Evolutionary conservation across 768 basidiomycete genomes (phyloP), one percentile per base, ranked within the genome.

Genomic region (Pleurotus tuoliensis): DNA sequence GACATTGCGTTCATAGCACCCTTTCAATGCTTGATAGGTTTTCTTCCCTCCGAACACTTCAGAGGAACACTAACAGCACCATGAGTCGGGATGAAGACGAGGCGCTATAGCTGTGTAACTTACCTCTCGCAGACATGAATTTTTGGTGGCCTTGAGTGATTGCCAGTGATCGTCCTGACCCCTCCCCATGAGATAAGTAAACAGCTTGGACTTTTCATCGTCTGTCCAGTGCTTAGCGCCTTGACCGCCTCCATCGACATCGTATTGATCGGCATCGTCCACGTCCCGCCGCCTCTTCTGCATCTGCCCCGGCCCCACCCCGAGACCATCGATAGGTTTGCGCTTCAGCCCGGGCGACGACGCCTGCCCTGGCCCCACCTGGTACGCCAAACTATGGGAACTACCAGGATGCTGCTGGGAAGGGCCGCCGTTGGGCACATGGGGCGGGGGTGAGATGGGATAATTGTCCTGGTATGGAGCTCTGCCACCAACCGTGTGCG

Each of bases 181-280:
- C 11, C 71, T 72, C 18, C 80, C 87, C 83, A 92, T 87, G 47
- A 92, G 80, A 88, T 89, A 92, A 44, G 72, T 80, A 68, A 92
- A 92, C 46, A 92, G 73, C 59, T 80, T 83, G 12, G 87, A 79
- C 71, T 91, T 92, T 65, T 92, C 89, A 7, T 90, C 88, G 66
- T 90, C 90, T 0, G 88, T 88, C 89, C 89, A 92, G 62, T 92
- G 89, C 62, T 90, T 90, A 1, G 89, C 86, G 22, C 89, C 89
- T 58, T 82, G 80, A 3, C 72, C 78, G 7, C 68, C 66, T 53
- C 78, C 75, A 50, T 80, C 79, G 27, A 77, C 67, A 62, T 83
- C 81, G 59, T 73, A 78, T 44, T 61, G 62, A 50, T 76, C 72
- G 5, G 61, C 55, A 18, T 79, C 76, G 54, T 75, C 76, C n/a